Conservation (phyloP, 164 flowering plant species). For the Vitis cinerea region DNA sequence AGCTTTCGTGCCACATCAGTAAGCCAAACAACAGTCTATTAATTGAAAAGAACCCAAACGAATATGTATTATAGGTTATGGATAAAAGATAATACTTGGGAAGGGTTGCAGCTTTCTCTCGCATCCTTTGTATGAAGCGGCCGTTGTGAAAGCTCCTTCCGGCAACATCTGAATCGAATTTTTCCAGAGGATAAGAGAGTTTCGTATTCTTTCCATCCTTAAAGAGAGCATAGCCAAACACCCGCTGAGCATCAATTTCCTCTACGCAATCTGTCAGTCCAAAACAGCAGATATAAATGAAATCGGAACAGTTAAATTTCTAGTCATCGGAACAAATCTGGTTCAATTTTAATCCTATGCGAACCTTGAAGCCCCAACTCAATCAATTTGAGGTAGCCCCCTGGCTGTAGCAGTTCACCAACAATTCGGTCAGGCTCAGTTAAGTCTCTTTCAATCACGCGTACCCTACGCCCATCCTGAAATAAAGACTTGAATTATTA, state of each 20-base stretch:
- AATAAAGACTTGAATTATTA: constrained; percentile 6
- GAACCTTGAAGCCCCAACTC: constrained; percentile 89
- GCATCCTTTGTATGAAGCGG: constrained; percentile 87
- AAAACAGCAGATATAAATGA: not conserved
- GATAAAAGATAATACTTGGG: constrained; percentile 52
- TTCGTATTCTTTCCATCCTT: constrained; percentile 75
- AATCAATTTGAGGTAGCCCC: constrained; percentile 86
- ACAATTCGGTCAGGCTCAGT: constrained; percentile 92
- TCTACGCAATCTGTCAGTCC: constrained; percentile 77
- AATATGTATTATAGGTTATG: not conserved
- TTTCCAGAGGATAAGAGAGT: constrained; percentile 83
- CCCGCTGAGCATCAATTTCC: constrained; percentile 86
- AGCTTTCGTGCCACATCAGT: too few relatives aligned
- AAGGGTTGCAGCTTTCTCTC: constrained; percentile 79
- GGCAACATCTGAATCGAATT: constrained; percentile 79
- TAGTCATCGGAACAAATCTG: not conserved
- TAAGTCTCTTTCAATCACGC: constrained; percentile 87
- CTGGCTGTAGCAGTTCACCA: constrained; percentile 94
- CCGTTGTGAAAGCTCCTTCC: constrained; percentile 98
- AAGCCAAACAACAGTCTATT: not conserved
- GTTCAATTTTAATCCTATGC: not conserved
- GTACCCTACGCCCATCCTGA: constrained; percentile 87
- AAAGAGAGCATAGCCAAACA: constrained; percentile 90
- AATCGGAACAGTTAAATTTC: not conserved
- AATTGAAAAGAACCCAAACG: not conserved